A percentile compares a stretch with the other conserved stretches of the same genome.
Conservation (phyloP, 164 flowering plant genomes). For the Tetrastigma voinierianum region DNA sequence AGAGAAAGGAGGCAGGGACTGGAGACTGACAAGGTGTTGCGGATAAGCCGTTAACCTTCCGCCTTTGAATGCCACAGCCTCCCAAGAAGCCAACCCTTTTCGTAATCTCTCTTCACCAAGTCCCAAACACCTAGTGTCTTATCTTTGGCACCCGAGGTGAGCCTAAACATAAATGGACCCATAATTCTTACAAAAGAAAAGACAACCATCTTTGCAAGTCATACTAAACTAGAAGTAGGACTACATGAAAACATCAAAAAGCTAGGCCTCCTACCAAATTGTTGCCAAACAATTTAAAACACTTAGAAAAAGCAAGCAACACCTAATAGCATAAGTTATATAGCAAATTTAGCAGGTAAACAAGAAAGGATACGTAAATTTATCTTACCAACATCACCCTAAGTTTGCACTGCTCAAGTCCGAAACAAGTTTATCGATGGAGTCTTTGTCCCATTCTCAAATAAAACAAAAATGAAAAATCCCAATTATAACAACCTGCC, state of each 20-base stretch:
- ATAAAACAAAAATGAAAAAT: conserved; percentile 9
- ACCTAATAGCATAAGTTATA: neutral
- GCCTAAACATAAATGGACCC: no score
- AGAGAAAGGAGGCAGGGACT: no score
- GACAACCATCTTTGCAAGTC: no score
- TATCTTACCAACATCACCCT: conserved; percentile 89
- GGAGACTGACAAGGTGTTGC: no score
- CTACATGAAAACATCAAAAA: neutral
- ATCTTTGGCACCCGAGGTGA: no score
- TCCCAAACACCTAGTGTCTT: no score
- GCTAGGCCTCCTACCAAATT: neutral
- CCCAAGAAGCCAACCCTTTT: no score
- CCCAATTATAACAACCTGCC: neutral
- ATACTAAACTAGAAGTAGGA: neutral
- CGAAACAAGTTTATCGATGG: conserved; percentile 83
- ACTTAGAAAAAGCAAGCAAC: neutral
- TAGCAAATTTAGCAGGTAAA: neutral
- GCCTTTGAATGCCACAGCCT: no score
- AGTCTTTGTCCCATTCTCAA: conserved; percentile 90
- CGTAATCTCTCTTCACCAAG: no score
- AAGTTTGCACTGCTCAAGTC: conserved; percentile 77
- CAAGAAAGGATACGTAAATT: neutral
- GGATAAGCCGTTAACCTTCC: no score
- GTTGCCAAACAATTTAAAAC: neutral
- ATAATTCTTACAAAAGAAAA: no score